Percentiles rank a stretch among this genome's conserved stretches.
Evolutionary conservation across 768 basidiomycete species (phyloP).

Genomic region (Boletus pseudopeckii): DNA sequence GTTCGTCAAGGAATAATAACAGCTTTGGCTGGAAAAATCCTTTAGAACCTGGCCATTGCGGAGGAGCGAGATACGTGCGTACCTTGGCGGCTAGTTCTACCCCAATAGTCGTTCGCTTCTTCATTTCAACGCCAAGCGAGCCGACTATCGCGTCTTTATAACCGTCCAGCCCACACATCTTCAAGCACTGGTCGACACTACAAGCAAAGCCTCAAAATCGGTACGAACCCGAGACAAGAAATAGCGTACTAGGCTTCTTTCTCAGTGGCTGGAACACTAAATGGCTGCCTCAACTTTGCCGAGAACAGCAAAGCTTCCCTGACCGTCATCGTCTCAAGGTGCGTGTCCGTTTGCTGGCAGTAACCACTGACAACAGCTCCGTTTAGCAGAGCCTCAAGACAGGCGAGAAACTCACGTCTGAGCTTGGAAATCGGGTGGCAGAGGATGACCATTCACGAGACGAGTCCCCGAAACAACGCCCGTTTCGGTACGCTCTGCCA

Average conservation of each 20-base stretch:
- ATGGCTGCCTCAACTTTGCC: conserved; percentile 74
- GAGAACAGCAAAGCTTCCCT: conserved; percentile 79
- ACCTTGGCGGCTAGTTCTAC: conserved; percentile 83
- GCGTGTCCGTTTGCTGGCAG: conserved; percentile 83
- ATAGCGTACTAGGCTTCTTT: conserved; percentile 73
- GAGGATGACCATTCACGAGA: conserved; percentile 43
- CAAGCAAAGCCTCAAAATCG: not conserved
- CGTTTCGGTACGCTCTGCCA: conserved; percentile 36
- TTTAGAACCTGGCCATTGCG: too few relatives aligned
- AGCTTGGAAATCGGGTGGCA: conserved; percentile 50
- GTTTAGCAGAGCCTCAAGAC: not conserved
- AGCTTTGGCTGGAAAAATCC: conserved; percentile 54
- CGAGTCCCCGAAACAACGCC: conserved; percentile 42
- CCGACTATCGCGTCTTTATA: conserved; percentile 68
- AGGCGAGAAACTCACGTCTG: conserved; percentile 41
- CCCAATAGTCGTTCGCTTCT: conserved; percentile 82
- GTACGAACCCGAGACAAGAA: not conserved
- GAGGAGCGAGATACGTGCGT: not conserved
- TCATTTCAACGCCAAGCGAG: conserved; percentile 63
- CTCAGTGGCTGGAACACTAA: conserved; percentile 57
- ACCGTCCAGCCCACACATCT: conserved; percentile 62
- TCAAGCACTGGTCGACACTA: conserved; percentile 53
- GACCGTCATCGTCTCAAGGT: conserved; percentile 71
- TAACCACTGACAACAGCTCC: conserved; percentile 53
- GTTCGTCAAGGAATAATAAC: conserved; percentile 85